Conservation (phyloP, 1,284 basidiomycete species). For the Ceratobasidium sp. region DNA sequence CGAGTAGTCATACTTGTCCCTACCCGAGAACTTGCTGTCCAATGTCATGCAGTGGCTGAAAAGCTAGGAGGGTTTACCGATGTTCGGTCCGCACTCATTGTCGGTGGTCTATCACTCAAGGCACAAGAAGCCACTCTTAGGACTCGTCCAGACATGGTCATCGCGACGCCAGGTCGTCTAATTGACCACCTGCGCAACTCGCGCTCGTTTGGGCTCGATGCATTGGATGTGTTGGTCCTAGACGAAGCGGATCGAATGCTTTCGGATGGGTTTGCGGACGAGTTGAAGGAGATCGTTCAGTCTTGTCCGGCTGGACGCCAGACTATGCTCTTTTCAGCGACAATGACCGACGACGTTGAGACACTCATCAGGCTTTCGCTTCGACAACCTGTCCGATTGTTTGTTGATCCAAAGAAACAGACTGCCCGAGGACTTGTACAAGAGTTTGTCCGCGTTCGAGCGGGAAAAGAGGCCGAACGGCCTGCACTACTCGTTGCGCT, state of each 20-base stretch:
- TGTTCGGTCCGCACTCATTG: constrained; percentile 85
- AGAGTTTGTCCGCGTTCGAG: constrained; percentile 91
- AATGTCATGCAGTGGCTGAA: constrained; percentile 90
- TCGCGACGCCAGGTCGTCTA: constrained; percentile 94
- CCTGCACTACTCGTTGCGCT: constrained; percentile 83
- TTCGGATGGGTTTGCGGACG: constrained; percentile 96
- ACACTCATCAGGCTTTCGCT: constrained; percentile 91
- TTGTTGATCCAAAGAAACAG: constrained; percentile 91
- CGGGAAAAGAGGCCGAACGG: constrained; percentile 79
- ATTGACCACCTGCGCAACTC: constrained; percentile 98
- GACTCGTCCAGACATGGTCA: constrained; percentile 87
- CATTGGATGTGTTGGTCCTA: constrained; percentile 91
- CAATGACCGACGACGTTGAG: constrained; percentile 96
- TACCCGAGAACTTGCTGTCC: constrained; percentile 92
- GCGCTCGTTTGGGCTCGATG: constrained; percentile 90
- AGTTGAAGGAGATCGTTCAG: constrained; percentile 91
- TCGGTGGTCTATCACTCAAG: constrained; percentile 91
- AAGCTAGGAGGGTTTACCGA: constrained; percentile 89
- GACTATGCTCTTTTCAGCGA: constrained; percentile 98
- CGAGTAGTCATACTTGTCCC: constrained; percentile 92
- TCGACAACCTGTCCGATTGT: constrained; percentile 89
- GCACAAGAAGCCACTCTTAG: constrained; percentile 87
- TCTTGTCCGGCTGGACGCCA: constrained; percentile 87
- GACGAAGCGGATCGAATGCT: constrained; percentile 99
- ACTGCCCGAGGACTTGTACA: constrained; percentile 91